Base-by-base conservation (phyloP, 2,329 filamentous ascomycete genomes). In the Aspergillus sp. region DNA sequence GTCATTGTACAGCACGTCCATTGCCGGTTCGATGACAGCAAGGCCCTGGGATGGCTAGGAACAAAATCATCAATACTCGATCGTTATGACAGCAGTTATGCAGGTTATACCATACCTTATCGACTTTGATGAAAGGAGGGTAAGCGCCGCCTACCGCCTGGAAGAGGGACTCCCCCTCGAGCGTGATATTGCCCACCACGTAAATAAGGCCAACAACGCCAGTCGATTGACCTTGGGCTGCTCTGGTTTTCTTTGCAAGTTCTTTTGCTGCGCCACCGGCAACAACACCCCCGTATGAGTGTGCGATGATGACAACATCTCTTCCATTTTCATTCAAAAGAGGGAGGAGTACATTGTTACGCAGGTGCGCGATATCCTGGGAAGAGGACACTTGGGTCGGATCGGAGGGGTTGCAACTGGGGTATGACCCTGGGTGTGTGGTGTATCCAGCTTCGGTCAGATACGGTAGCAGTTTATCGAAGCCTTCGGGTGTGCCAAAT, bases 221-320 rank as follows among this genome's bases (percentile, higher is more conserved):
- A 5, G 56, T 54, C 5, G 56, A 47, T 17, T 53, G 48, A 25
- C 56, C 56, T 28, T 58, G 38, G 38, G 39, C 28, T 17, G 1
- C 21, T 58, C 56, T 53, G 38, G 48, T 54, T 6, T 2, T 39
- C 39, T 54, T 53, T 8, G 56, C 39, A 28, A 58, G 56, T 47
- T 9, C 49, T 53, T 10, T 53, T 13, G 56, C 49, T 53, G 56
- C 56, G 39, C 56, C 56, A 25, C 56, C 56, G 5, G 49, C 56
- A 48, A 58, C 56, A 13, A 58, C 56, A 21, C 56, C 56, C 8
- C 56, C 56, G 49, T 58, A 58, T 15, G 56, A 58, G 28, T 58
- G 56, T 21, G 56, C 56, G 56, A 58, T 47, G 38, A 58, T 47
- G 49, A 58, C 56, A 28, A 58, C 9, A 39, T 58, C 56, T 53